Conservation (phyloP, 805 yeast genomes). For the Kodamaea kaohsiungensis region DNA sequence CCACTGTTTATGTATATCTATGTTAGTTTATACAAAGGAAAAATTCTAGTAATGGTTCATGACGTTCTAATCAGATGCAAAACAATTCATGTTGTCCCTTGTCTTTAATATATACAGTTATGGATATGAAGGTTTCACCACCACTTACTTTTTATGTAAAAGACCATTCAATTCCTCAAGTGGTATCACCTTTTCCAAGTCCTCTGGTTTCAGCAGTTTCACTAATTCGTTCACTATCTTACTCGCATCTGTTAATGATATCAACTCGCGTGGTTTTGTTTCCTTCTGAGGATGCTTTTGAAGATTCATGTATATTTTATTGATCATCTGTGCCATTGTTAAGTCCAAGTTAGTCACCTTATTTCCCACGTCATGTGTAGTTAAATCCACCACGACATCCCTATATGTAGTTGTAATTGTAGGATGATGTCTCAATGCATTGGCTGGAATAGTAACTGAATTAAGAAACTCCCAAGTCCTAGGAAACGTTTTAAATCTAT, state of each 20-base stretch:
- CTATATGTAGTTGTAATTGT: slow-evolving; percentile 65
- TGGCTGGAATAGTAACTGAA: slow-evolving; percentile 57
- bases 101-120: too few species aligned
- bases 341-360: slow-evolving; percentile 58
- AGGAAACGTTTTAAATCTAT: slow-evolving; percentile 52
- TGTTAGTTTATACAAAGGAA: too few species aligned
- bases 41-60: too few species aligned
- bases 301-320: slow-evolving; percentile 11
- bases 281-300: not conserved
- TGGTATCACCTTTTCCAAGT: not conserved
- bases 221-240: slow-evolving; percentile 15
- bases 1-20: too few species aligned
- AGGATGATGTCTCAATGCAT: slow-evolving; percentile 68
- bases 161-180: not conserved
- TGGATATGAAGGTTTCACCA: too few species aligned
- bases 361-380: slow-evolving; percentile 63
- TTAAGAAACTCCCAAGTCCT: slow-evolving; percentile 69
- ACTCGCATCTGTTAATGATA: slow-evolving; percentile 14
- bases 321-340: slow-evolving; percentile 49
- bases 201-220: not conserved
- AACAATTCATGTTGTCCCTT: too few species aligned
- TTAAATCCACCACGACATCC: slow-evolving; percentile 50
- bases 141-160: not conserved
- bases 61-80: too few species aligned
- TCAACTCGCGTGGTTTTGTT: not conserved